These are phyloP conservation scores for Ceratocystis harringtonii DNA, from an alignment of 2,329 filamentous ascomycete species.

Conservation along the genomic window DNA sequence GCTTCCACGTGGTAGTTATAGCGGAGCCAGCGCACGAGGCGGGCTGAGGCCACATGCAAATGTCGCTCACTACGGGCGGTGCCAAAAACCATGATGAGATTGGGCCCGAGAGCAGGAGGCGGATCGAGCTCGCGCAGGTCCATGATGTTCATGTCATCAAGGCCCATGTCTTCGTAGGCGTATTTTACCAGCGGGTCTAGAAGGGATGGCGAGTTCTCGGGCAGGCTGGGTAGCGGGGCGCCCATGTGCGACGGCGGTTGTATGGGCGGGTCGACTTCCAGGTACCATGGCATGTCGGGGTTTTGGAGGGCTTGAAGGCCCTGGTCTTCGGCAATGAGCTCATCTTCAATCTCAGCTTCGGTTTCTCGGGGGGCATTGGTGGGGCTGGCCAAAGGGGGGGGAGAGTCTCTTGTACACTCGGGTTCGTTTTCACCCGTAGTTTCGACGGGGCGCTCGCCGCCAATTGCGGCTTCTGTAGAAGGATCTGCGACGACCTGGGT, in stretches of 20 bases:
- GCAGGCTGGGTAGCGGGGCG: conserved; percentile 38
- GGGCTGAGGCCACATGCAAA: conserved; percentile 76
- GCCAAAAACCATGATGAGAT: conserved; percentile 82
- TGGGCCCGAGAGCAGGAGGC: conserved; percentile 71
- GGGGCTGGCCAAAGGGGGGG: neutral
- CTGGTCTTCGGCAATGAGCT: conserved; percentile 17
- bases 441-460: neutral
- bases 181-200: conserved; percentile 60
- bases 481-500: neutral
- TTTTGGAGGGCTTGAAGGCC: conserved; percentile 18
- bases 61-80: conserved; percentile 88
- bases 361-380: neutral
- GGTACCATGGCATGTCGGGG: conserved; percentile 60
- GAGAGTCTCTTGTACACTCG: too few species aligned
- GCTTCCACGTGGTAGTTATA: conserved; percentile 57
- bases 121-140: conserved; percentile 77
- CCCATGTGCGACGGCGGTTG: conserved; percentile 35
- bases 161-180: conserved; percentile 67
- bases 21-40: conserved; percentile 75
- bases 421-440: neutral
- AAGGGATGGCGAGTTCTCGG: conserved; percentile 54
- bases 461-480: neutral
- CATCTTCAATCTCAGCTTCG: conserved; percentile 16
- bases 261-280: conserved; percentile 51
- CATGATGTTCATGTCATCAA: conserved; percentile 66